Base-by-base conservation (phyloP, 1,284 basidiomycete species). In the Austroboletus novae-zelandiae region DNA sequence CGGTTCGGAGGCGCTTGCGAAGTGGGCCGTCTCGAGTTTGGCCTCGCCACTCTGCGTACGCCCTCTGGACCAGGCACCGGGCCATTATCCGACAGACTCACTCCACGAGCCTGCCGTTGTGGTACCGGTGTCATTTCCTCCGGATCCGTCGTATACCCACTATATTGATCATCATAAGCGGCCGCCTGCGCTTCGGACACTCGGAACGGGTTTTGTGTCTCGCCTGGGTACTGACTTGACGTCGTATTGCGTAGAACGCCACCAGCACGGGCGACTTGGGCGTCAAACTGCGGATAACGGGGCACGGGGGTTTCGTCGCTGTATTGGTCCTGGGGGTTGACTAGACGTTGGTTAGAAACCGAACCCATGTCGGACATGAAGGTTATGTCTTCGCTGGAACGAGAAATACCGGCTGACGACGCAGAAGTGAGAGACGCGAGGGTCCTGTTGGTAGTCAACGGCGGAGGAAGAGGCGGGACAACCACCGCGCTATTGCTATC, bases 21-120 rank as follows among this genome's bases (percentile, higher is more conserved):
- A 32, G 78, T 74, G 9, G 83, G 76, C 37, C 84, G 73, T 48
- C 72, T 71, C 37, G 69, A 70, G 7, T 71, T 62, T 36, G 76
- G 79, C 58, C 86, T 73, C 43, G 85, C 76, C 18, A 91, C 84
- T 50, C 89, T 72, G 35, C 89, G 78, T 15, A 90, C 89, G 36
- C 83, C 86, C 5, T 89, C 84, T 7, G 84, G 81, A 29, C 80
- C 80, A 42, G 87, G 83, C 3, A 93, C 88, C 43, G 89, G 89
- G 14, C 92, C 92, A 57, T 79, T 75, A 61, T 94, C 92, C 43
- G 80, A 80, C 51, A 94, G 68, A 46, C 83, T 84, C 31, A 94
- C 76, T 30, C 91, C 91, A 17, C 86, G 76, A 11, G 65, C 70
- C 58, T 61, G 65, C 46, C 62, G 61, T 48, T 59, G 54, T 41